Base-by-base conservation (phyloP, 345 rosid species). In the Microthlaspi erraticum region DNA sequence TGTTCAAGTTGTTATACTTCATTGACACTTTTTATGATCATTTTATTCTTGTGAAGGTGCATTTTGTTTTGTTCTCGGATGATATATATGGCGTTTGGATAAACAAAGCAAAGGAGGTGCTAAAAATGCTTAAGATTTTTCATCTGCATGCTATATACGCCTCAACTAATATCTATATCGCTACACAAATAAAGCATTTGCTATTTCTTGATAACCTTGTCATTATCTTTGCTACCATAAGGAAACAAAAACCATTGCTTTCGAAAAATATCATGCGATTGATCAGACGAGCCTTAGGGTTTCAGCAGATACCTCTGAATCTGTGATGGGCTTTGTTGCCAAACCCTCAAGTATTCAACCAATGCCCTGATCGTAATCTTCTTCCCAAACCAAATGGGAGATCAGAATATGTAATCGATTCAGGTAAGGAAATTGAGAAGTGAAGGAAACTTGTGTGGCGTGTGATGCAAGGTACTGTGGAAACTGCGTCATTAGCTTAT, bases 21-120 rank as follows among this genome's bases (percentile, higher is more conserved):
- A 46, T 45, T 37, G 32, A 46, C 37, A 16, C 26, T 19, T 42
- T 51, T 20, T 20, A 20, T 71, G 8, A 48, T 6, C 7, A 11
- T 5, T 60, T 60, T 49, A 11, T 34, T 59, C 59, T 34, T 66
- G 20, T 70, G 58, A 85, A 93, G 98, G 93, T 89, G 68, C 93
- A 93, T 71, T 87, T 89, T 71, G 91, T 87, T 51, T 79, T 89
- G 70, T 87, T 94, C 67, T 44, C 76, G 0, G 92, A 85, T 14
- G 82, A 91, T 11, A 80, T 85, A 14, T 85, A 77, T 19, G 59
- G 77, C 50, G 81, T 69, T 43, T 94, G 97, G 99, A 18, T 84
- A 54, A 74, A 68, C 79, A 89, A 84, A 75, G 97, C 97, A 32
- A 82, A 79, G 77, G 90, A 80, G 84, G 85, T 69, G 58, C 81